Percentiles rank a stretch among this genome's conserved stretches.
Conservation (phyloP, 331 rosid genomes). For the Dryas integrifolia region DNA sequence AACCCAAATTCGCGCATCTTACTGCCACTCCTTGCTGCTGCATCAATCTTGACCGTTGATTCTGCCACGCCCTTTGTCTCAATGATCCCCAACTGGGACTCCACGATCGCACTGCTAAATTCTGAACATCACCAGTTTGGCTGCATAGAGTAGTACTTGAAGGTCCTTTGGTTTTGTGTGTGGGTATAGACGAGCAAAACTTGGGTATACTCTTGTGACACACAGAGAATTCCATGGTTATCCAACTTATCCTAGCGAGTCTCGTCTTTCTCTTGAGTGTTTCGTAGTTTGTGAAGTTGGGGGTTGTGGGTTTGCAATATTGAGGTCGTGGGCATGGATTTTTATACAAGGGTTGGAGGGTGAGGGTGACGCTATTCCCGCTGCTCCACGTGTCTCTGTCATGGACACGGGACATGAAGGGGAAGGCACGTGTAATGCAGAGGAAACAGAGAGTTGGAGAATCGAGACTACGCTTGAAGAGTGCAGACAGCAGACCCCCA, state of each 20-base stretch:
- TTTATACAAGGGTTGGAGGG: not conserved
- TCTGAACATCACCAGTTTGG: conserved; percentile 1
- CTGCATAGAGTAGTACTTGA: not conserved
- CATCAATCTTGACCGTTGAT: not conserved
- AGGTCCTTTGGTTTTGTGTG: not conserved
- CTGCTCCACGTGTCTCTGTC: conserved; percentile 32
- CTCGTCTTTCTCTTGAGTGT: not conserved
- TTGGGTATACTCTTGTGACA: conserved; percentile 7
- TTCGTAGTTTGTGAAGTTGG: too few relatives aligned
- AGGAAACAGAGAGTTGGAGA: conserved; percentile 17
- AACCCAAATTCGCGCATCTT: conserved; percentile 30
- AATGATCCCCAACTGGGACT: too few relatives aligned
- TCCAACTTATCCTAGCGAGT: not conserved
- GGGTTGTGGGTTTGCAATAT: not conserved
- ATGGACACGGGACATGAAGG: conserved; percentile 20
- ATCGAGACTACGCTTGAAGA: not conserved
- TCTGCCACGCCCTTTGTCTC: not conserved
- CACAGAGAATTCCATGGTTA: conserved; percentile 32
- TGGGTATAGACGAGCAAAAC: conserved; percentile 11
- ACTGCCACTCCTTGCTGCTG: conserved; percentile 19
- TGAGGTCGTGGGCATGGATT: too few relatives aligned
- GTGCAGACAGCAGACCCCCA: too few relatives aligned
- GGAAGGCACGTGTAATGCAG: conserved; percentile 1
- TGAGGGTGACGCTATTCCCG: not conserved
- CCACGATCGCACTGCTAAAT: not conserved